These are phyloP conservation scores for Sordariomycetes sp. DNA, from an alignment of 2,329 filamentous ascomycete genomes.

Conservation along the genomic window DNA sequence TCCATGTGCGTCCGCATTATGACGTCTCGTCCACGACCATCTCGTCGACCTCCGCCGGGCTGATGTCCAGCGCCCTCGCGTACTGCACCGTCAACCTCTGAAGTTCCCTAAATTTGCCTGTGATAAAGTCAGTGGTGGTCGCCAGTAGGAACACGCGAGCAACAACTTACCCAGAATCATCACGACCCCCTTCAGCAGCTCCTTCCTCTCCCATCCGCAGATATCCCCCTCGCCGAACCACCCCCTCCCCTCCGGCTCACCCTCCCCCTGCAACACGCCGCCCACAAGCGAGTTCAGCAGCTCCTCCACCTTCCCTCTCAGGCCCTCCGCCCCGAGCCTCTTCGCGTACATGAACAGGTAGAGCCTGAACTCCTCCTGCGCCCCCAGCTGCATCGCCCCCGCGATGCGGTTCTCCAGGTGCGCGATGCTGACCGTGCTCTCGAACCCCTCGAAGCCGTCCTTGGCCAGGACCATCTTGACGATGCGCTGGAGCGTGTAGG, in stretches of 20 bases:
- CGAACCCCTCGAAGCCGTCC: slow-evolving; percentile 86
- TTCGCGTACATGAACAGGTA: slow-evolving; percentile 99
- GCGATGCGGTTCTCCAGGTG: slow-evolving; percentile 93
- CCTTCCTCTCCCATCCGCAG: slow-evolving; percentile 83
- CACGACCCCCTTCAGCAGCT: slow-evolving; percentile 82
- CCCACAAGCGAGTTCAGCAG: slow-evolving; percentile 73
- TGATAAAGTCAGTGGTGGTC: too few species aligned
- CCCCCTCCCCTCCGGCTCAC: slow-evolving; percentile 23
- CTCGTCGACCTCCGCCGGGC: slow-evolving; percentile 23
- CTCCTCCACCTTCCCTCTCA: slow-evolving; percentile 85
- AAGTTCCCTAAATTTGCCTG: slow-evolving; percentile 90
- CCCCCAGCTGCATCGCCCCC: slow-evolving; percentile 72
- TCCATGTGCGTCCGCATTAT: background rate
- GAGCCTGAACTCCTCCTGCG: slow-evolving; percentile 84
- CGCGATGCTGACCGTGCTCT: slow-evolving; percentile 82
- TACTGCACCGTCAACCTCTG: slow-evolving; percentile 94
- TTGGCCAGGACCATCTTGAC: slow-evolving; percentile 81
- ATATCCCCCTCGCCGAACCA: slow-evolving; percentile 64
- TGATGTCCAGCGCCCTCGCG: slow-evolving; percentile 66
- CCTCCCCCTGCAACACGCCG: slow-evolving; percentile 52
- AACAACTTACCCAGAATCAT: slow-evolving; percentile 72
- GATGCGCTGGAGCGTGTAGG: slow-evolving; percentile 82
- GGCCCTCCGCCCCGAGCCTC: slow-evolving; percentile 79
- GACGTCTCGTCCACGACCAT: slow-evolving; percentile 1
- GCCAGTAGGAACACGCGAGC: too few species aligned